Percentiles rank a stretch among this genome's conserved stretches.
phyloP scores from a whole-genome alignment of 768 basidiomycete species.

The Mrakia gelida region DNA sequence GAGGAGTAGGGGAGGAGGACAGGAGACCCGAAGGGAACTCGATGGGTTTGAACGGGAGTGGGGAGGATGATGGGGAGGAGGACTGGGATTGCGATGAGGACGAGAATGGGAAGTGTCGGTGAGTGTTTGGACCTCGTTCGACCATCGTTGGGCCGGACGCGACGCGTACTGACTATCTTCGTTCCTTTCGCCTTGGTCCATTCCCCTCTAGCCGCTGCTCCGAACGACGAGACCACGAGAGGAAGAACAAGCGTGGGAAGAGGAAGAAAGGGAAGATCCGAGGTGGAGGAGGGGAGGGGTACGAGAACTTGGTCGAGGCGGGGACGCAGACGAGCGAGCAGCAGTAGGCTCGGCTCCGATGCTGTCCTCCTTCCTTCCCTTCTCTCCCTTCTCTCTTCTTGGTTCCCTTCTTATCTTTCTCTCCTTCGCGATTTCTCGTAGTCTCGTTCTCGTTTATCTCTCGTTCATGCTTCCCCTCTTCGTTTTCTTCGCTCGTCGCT shows the following conservation, averaged over 20 bases:
- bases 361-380: background rate
- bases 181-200: background rate
- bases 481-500: too few relatives aligned
- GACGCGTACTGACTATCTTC: background rate
- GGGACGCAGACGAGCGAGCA: background rate
- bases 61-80: slow-evolving; percentile 14
- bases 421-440: too few relatives aligned
- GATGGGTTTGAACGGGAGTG: background rate
- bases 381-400: background rate
- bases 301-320: background rate
- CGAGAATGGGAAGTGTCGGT: slow-evolving; percentile 24
- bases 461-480: too few relatives aligned
- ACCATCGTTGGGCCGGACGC: background rate
- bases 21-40: background rate
- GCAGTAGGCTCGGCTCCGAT: too few relatives aligned
- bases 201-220: background rate
- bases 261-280: background rate
- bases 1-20: background rate
- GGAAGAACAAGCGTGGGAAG: background rate
- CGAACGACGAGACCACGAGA: background rate
- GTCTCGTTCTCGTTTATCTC: too few relatives aligned
- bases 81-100: slow-evolving; percentile 33
- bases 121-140: background rate
- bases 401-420: too few relatives aligned
- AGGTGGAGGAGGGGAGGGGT: background rate